Percentiles rank a stretch among this genome's conserved stretches.
Conservation (phyloP, 2,329 filamentous ascomycete species). For the Colletotrichum lentis region DNA sequence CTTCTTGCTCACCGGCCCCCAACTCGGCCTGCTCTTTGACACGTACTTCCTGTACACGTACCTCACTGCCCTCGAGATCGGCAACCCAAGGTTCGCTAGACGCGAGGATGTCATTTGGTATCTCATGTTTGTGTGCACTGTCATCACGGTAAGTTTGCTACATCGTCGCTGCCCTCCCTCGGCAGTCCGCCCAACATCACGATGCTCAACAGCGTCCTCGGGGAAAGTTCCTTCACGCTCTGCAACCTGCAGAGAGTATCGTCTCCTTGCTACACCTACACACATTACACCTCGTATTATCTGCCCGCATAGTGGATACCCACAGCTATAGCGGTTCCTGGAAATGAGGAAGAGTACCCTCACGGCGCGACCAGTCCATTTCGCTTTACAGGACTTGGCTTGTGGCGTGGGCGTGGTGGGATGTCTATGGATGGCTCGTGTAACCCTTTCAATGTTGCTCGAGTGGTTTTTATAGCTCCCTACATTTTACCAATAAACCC, state of each 20-base stretch:
- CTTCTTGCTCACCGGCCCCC: conserved; percentile 52
- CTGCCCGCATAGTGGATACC: conserved; percentile 78
- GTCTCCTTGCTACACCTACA: conserved; percentile 16
- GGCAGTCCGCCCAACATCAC: conserved; percentile 24
- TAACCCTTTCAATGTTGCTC: conserved; percentile 63
- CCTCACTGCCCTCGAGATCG: conserved; percentile 75
- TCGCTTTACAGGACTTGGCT: conserved; percentile 69
- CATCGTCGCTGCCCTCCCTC: conserved; percentile 36
- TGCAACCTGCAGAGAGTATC: conserved; percentile 3
- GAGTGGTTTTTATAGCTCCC: conserved; percentile 69
- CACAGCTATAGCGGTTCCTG: conserved; percentile 85
- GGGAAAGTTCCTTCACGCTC: conserved; percentile 28
- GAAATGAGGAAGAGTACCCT: conserved; percentile 83
- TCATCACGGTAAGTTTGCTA: conserved; percentile 77
- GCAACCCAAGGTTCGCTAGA: conserved; percentile 74
- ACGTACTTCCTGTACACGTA: conserved; percentile 82
- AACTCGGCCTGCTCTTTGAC: conserved; percentile 70
- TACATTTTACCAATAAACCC: conserved; percentile 58
- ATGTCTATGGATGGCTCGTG: conserved; percentile 75
- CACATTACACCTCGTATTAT: conserved; percentile 64
- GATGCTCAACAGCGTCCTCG: neutral
- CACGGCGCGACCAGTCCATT: conserved; percentile 68
- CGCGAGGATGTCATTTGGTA: conserved; percentile 86
- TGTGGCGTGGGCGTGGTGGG: conserved; percentile 79
- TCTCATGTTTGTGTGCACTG: conserved; percentile 72